Base-by-base conservation (phyloP, 805 yeast species). In the Phaffomyces thermotolerans region DNA sequence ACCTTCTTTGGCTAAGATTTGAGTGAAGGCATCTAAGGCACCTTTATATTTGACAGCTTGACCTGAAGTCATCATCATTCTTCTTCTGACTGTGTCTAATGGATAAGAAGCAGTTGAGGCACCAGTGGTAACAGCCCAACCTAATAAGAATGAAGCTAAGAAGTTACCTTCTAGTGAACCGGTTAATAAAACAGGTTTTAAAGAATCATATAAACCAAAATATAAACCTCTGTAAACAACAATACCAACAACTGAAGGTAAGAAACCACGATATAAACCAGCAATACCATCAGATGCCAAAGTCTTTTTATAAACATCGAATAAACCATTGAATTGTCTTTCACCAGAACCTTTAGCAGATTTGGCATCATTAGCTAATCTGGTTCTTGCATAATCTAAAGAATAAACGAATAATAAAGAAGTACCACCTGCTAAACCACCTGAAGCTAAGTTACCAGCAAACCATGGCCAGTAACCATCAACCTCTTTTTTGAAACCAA, bases 21-120 rank as follows among this genome's bases (percentile, higher is more conserved):
- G 73, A 62, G 68, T 75, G 86, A 85, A 82, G 73, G 93, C 87
- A 72, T 90, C 96, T 69, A 86, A 78, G 60, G 96, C 95, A 77
- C 95, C 93, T 68, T 81, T 75, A 79, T 89, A 89, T 78, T 90
- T 89, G 64, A 89, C 95, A 65, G 95, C 95, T 78, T 88, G 95
- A 74, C 97, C 97, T 60, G 97, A 90, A 63, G 97, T 89, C 97
- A 89, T 89, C 97, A 89, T 89, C 97, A 89, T 89, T 85, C 97
- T 88, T 86, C 97, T 88, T 84, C 97, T 90, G 68, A 89, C 89
- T 67, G 97, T 89, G 76, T 89, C 97, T 74, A 90, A 85, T 81
- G 97, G 97, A 84, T 89, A 89, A 69, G 96, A 88, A 69, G 95
- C 95, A 58, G 96, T 88, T 62, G 96, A 90, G 66, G 97, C 96